Conservation (phyloP, 2,329 filamentous ascomycete species). For the Aspergillus sclerotialis region DNA sequence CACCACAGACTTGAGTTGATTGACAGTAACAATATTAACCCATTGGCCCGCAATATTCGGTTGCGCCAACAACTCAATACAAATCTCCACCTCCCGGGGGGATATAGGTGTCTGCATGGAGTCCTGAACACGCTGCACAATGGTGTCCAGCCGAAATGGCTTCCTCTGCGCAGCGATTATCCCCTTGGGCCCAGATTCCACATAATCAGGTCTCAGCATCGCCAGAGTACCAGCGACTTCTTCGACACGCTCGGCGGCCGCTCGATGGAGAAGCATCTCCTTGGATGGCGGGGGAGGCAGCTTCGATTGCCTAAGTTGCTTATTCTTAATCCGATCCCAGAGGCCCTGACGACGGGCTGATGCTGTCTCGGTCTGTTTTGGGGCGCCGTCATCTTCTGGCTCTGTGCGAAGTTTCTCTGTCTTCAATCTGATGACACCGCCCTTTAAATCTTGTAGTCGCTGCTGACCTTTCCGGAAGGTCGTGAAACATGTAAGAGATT, state of each 20-base stretch:
- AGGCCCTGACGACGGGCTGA: slow-evolving; percentile 51
- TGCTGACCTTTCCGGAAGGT: slow-evolving; percentile 34
- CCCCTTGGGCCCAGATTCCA: slow-evolving; percentile 23
- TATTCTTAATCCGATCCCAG: slow-evolving; percentile 67
- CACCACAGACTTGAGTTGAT: slow-evolving; percentile 40
- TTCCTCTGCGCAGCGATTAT: slow-evolving; percentile 43
- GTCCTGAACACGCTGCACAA: slow-evolving; percentile 61
- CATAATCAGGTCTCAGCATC: slow-evolving; percentile 47
- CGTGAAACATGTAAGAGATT: slow-evolving; percentile 28
- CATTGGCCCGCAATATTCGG: slow-evolving; percentile 43
- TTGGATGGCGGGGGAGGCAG: slow-evolving; percentile 40
- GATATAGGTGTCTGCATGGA: slow-evolving; percentile 51
- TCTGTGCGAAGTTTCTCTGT: slow-evolving; percentile 23
- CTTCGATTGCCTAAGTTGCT: slow-evolving; percentile 50
- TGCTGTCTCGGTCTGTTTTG: slow-evolving; percentile 21
- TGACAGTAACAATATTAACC: slow-evolving; percentile 43
- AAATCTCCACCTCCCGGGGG: slow-evolving; percentile 40
- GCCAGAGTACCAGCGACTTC: slow-evolving; percentile 62
- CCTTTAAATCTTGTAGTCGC: slow-evolving; percentile 33
- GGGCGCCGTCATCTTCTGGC: slow-evolving; percentile 8
- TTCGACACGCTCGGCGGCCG: slow-evolving; percentile 60
- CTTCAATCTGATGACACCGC: slow-evolving; percentile 30
- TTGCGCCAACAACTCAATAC: slow-evolving; percentile 41
- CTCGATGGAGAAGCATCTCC: slow-evolving; percentile 53
- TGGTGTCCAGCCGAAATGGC: slow-evolving; percentile 57